These are phyloP conservation scores for Silene latifolia DNA, from an alignment of 148 eudicot species.

Conservation along the genomic window DNA sequence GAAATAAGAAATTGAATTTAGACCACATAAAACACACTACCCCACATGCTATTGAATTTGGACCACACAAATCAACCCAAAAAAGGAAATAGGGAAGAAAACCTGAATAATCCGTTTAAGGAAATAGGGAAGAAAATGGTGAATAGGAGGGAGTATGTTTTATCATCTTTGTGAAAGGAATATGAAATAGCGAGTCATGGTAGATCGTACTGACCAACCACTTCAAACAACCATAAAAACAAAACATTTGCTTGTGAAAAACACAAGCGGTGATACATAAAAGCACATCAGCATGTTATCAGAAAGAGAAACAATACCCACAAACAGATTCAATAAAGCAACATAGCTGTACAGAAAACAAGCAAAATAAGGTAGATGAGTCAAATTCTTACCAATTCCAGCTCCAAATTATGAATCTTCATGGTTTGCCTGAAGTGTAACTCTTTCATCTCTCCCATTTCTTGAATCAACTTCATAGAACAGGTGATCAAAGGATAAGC, in stretches of 20 bases:
- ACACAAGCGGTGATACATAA: not conserved
- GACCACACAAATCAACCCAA: too few relatives aligned
- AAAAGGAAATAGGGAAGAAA: too few relatives aligned
- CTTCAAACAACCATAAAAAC: not conserved
- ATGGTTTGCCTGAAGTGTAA: slow-evolving; percentile 35
- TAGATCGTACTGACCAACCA: not conserved
- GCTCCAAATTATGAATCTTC: slow-evolving; percentile 44
- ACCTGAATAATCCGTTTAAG: too few relatives aligned
- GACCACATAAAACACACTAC: too few relatives aligned
- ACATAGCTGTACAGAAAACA: not conserved
- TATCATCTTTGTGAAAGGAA: not conserved
- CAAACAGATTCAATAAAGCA: not conserved
- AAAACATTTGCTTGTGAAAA: not conserved
- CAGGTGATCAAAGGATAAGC: slow-evolving; percentile 12
- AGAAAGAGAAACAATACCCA: not conserved
- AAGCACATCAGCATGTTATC: not conserved
- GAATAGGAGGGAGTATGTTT: too few relatives aligned
- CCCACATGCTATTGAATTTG: too few relatives aligned
- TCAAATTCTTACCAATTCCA: slow-evolving; percentile 46
- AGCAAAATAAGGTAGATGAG: not conserved
- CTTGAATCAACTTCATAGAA: slow-evolving; percentile 43
- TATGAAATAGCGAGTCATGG: not conserved
- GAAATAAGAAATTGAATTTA: too few relatives aligned
- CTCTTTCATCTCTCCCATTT: slow-evolving; percentile 43
- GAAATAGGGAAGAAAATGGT: too few relatives aligned